phyloP scores from a whole-genome alignment of 1,284 basidiomycete species.

The Boletus calvinii region DNA sequence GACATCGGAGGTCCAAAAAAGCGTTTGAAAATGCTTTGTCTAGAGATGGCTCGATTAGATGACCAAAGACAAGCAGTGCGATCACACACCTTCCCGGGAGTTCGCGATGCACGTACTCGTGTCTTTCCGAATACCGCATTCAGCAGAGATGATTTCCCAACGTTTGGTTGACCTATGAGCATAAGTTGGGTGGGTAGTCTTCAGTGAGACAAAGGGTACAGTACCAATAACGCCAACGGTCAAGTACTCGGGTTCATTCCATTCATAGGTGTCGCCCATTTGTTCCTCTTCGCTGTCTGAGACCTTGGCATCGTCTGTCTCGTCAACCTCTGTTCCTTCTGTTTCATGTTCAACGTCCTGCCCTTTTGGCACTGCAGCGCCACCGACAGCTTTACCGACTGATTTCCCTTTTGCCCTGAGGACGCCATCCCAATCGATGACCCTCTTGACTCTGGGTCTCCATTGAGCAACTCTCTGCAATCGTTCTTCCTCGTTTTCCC shows the following conservation, averaged over 20 bases:
- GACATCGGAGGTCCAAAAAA: conserved; percentile 81
- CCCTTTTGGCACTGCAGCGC: conserved; percentile 36
- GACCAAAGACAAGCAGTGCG: background rate
- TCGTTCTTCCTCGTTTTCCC: conserved; percentile 20
- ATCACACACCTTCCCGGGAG: conserved; percentile 77
- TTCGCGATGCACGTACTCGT: conserved; percentile 83
- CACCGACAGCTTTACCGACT: conserved; percentile 45
- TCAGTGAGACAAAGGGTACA: conserved; percentile 2
- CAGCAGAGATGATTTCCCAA: conserved; percentile 88
- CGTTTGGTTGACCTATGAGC: conserved; percentile 81
- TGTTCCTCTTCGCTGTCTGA: conserved; percentile 20
- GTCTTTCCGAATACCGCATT: conserved; percentile 87
- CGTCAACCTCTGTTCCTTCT: conserved; percentile 15
- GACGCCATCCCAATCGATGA: conserved; percentile 74
- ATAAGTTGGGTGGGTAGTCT: background rate
- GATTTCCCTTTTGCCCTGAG: conserved; percentile 44
- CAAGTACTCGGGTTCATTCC: conserved; percentile 56
- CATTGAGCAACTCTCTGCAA: conserved; percentile 56
- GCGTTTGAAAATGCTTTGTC: conserved; percentile 94
- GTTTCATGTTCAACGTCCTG: conserved; percentile 1
- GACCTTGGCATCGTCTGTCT: conserved; percentile 18
- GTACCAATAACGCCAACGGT: conserved; percentile 83
- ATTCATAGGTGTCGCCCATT: conserved; percentile 22
- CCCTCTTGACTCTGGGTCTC: conserved; percentile 60
- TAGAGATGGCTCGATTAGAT: conserved; percentile 30